A percentile compares a stretch with the other conserved stretches of the same genome.
These are phyloP conservation scores for Claviceps capensis DNA, from an alignment of 2,329 filamentous ascomycete species.

Conservation along the genomic window DNA sequence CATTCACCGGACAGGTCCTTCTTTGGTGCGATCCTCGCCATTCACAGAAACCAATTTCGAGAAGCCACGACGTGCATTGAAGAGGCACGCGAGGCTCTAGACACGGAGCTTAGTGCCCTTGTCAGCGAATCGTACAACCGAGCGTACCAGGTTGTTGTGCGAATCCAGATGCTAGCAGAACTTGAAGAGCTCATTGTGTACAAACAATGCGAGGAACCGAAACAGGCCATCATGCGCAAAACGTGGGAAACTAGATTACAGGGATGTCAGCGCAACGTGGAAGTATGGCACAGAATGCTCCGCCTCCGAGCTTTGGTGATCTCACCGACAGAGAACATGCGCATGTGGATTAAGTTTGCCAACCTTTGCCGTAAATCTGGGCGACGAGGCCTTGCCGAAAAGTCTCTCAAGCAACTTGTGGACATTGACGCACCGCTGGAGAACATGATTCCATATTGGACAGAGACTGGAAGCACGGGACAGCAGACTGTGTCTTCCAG, in stretches of 20 bases:
- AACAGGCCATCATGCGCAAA: constrained; percentile 77
- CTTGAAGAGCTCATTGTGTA: constrained; percentile 96
- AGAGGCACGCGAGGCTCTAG: constrained; percentile 81
- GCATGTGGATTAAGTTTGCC: constrained; percentile 99
- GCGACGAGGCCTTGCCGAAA: constrained; percentile 86
- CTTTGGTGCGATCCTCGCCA: constrained; percentile 88
- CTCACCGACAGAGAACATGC: constrained; percentile 80
- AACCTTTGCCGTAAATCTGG: constrained; percentile 96
- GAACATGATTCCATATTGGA: constrained; percentile 46
- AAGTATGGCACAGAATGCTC: constrained; percentile 97
- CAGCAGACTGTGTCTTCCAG: constrained; percentile 16
- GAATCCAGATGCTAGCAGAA: constrained; percentile 97
- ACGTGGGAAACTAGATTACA: constrained; percentile 95
- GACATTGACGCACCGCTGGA: constrained; percentile 53
- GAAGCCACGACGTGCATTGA: constrained; percentile 83
- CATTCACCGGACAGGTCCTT: constrained; percentile 90
- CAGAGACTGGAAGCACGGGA: constrained; percentile 19
- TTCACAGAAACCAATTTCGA: constrained; percentile 91
- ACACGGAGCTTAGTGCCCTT: constrained; percentile 87
- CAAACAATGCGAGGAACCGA: constrained; percentile 84
- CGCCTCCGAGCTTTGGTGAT: constrained; percentile 89
- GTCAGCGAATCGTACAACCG: constrained; percentile 98
- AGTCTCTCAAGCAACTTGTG: constrained; percentile 84
- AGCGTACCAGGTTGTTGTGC: constrained; percentile 93
- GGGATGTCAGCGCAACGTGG: constrained; percentile 91